Percentiles rank a stretch among this genome's conserved stretches.
phyloP scores from a whole-genome alignment of 306 rosid genomes.

The Arachis hypogaea region DNA sequence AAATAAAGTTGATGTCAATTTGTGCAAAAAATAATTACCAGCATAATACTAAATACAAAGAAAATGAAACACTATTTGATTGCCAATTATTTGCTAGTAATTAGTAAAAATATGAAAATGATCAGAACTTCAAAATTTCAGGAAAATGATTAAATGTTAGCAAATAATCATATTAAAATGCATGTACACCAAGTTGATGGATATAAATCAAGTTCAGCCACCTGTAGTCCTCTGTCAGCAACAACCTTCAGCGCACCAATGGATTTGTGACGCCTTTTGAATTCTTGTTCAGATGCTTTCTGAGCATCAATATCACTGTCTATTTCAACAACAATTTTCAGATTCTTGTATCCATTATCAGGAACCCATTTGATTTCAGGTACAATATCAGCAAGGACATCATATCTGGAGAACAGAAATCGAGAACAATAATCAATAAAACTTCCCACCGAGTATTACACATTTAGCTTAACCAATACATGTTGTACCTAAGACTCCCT shows the following conservation, averaged over 20 bases:
- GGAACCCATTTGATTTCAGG: slow-evolving; percentile 88
- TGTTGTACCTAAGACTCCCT: slow-evolving; percentile 68
- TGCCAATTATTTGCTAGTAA: neutral
- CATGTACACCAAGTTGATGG: slow-evolving; percentile 4
- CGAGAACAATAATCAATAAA: slow-evolving; percentile 33
- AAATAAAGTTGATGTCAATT: slow-evolving; percentile 30
- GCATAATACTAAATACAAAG: slow-evolving; percentile 3
- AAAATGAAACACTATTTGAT: neutral
- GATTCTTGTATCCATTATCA: slow-evolving; percentile 76
- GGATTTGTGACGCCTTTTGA: slow-evolving; percentile 77
- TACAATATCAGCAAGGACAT: slow-evolving; percentile 80
- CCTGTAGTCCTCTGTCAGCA: slow-evolving; percentile 89
- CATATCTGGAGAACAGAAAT: slow-evolving; percentile 68
- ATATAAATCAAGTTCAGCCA: slow-evolving; percentile 42
- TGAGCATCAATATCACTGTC: slow-evolving; percentile 81
- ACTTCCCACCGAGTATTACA: slow-evolving; percentile 17
- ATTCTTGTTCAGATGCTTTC: slow-evolving; percentile 67
- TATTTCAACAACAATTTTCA: slow-evolving; percentile 84
- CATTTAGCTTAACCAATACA: slow-evolving; percentile 23
- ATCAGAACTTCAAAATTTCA: slow-evolving; percentile 27
- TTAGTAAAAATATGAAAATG: slow-evolving; percentile 2
- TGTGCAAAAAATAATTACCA: slow-evolving; percentile 19
- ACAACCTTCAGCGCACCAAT: slow-evolving; percentile 73
- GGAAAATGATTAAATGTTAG: slow-evolving; percentile 13
- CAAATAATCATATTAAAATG: slow-evolving; percentile 8